Evolutionary conservation across 2,329 filamentous ascomycete genomes (phyloP), one percentile per base, ranked within the genome.

Genomic region (Lizonia empirigonia): DNA sequence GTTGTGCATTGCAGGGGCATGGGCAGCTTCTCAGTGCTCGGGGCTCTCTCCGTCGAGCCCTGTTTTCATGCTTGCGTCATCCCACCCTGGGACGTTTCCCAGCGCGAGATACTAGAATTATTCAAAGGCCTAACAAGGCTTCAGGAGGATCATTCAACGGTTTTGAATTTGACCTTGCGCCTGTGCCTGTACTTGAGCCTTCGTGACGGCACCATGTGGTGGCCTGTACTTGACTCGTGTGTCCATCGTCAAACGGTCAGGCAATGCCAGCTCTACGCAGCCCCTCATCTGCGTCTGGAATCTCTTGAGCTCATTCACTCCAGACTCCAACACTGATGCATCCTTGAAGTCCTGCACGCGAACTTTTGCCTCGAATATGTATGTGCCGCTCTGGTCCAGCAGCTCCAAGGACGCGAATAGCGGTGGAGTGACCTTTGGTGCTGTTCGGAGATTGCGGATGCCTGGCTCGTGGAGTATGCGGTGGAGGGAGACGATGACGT

Each of bases 171-270:
- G 61, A 7, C 44, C 47, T 32, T 44, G 39, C 16, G 36, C 48
- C 16, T 32, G 19, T 24, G 22, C 50, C 16, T 51, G 50, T 23
- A 53, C 55, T 22, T 52, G 39, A 13, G 57, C 45, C 30, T 56
- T 54, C 30, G 42, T 52, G 8, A 52, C 26, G 4, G 45, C 49
- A 9, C 49, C 51, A 32, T 35, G 35, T 24, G 62, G 60, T 12
- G 67, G 55, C 26, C 62, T 67, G 56, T 76, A 82, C 67, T 80
- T 85, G 30, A 84, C 80, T 48, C 84, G 76, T 3, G 83, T 84
- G 64, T 87, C 84, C 55, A 87, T 70, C 20, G 80, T 75, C 40
- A 87, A 69, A 40, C 85, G 75, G 68, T 87, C 83, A 1, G 81
- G 82, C 36, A 81, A 76, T 37, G 78, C 76, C 59, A 87, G 64